A percentile compares a stretch with the other conserved stretches of the same genome.
Conservation (phyloP, 2,329 filamentous ascomycete genomes). For the Paraconiothyrium sp. region DNA sequence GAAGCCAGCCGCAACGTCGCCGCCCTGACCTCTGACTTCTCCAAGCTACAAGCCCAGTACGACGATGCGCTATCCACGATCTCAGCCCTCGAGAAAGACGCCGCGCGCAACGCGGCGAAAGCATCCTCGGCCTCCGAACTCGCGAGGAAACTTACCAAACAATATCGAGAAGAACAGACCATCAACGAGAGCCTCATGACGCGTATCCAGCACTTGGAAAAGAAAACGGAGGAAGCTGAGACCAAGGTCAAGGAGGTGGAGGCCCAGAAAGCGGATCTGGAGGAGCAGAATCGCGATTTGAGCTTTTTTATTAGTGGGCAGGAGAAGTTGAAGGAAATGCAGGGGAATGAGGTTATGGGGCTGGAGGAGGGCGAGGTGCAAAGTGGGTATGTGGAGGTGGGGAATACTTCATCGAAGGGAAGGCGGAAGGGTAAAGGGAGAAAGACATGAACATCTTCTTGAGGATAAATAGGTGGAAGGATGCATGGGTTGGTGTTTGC, state of each 20-base stretch:
- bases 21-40: conserved; percentile 61
- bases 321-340: conserved; percentile 79
- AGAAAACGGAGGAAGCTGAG: conserved; percentile 66
- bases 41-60: conserved; percentile 64
- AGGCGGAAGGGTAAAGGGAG: conserved; percentile 41
- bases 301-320: conserved; percentile 86
- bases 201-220: conserved; percentile 76
- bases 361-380: conserved; percentile 69
- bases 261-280: conserved; percentile 73
- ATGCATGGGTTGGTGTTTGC: conserved; percentile 11
- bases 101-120: conserved; percentile 63
- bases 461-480: not conserved
- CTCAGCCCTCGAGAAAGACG: conserved; percentile 75
- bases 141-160: conserved; percentile 77
- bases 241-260: conserved; percentile 52
- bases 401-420: conserved; percentile 30
- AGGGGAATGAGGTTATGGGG: conserved; percentile 75
- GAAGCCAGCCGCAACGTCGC: conserved; percentile 63
- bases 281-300: conserved; percentile 87
- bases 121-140: conserved; percentile 78
- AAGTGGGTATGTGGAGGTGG: conserved; percentile 45
- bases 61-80: conserved; percentile 64
- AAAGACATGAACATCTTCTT: conserved; percentile 24
- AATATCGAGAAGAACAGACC: conserved; percentile 86
- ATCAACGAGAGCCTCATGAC: conserved; percentile 83